Evolutionary conservation across 306 rosid species (phyloP), one percentile per base, ranked within the genome.

Genomic region (Cucurbita argyrosperma): DNA sequence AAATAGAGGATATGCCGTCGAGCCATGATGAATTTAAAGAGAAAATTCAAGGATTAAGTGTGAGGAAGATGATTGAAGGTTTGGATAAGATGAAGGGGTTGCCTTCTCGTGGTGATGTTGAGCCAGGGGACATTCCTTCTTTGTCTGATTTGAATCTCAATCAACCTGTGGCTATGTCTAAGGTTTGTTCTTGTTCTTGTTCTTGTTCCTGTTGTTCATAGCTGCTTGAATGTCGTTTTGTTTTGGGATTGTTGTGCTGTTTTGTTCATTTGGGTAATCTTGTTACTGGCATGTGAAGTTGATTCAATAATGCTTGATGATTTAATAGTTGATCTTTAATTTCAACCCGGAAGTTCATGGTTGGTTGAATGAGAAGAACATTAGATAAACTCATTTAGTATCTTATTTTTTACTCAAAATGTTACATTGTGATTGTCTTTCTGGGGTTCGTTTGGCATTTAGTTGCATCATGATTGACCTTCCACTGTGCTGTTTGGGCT

Each of bases 31-130:
- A 86, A 12, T 95, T 95, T 76, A 91, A 86, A 76, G 97, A 91
- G 84, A 87, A 79, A 70, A 88, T 88, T 68, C 82, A 87, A 82
- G 88, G 88, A 16, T 77, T 89, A 87, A 87, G 85, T 78, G 86
- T 91, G 70, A 87, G 99, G 87, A 85, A 91, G 77, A 89, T 89
- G 19, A 80, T 89, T 77, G 96, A 90, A 78, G 96, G 96, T 1
- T 85, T 91, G 88, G 99, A 94, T 50, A 94, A 89, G 80, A 71
- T 94, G 52, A 94, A 94, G 86, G 92, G 94, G 1, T 54, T 91
- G 81, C 99, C 99, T 2, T 83, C 92, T 61, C 84, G 90, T 4
- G 97, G 97, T 0, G 96, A 91, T 79, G 96, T 95, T 26, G 89
- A 95, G 80, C 72, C 86, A 47, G 99, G 99, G 53, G 96, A 91